Base-by-base conservation (phyloP, 2,329 filamentous ascomycete species). In the Exophiala spinifera region DNA sequence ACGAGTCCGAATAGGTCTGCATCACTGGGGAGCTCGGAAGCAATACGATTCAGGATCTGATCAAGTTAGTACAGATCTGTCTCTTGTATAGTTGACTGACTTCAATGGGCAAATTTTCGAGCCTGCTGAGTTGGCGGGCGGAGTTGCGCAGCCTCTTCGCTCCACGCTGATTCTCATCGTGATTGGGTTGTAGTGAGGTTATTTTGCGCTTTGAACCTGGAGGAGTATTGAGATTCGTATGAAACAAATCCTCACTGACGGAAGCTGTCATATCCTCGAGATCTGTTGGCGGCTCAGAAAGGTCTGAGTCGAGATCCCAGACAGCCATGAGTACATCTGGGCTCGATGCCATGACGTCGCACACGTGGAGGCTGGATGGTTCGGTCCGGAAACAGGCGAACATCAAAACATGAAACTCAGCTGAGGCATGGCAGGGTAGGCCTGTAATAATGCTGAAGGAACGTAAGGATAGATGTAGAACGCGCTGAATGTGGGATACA, bases 1-100 rank as follows among this genome's bases (percentile, higher is more conserved):
- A 63, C 60, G 33, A 74, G 59, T 15, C 61, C 66, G 3, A 61
- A 33, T 2, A 73, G 25, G 48, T 74, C 72, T 2, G 31, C 34
- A 43, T 74, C 69, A 34, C 50, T 37, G 15, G 33, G n/a, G 10
- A 58, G 45, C 19, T 51, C 40, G 5, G 46, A 42, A n/a, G 53
- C 61, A 33, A 62, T 61, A 13, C 49, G n/a, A 31, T 62, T 51
- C 8, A 61, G 46, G 20, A 62, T 46, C 60, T 62, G 46, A 14
- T 13, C 33, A 4, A 4, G 31, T 54, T 36, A 47, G 39, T 14
- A 23, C 13, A 43, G n/a, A 7, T 23, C 42, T 11, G 10, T 10
- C 28, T 31, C 28, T 31, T 31, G 28, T 31, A 31, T 15, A 19
- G 28, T 19, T 4, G 4, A 11, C 49, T 55, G 23, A 59, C 58